Base-by-base conservation (phyloP, 352 stramenopile genomes). In the Globisporangium apiculatum region DNA sequence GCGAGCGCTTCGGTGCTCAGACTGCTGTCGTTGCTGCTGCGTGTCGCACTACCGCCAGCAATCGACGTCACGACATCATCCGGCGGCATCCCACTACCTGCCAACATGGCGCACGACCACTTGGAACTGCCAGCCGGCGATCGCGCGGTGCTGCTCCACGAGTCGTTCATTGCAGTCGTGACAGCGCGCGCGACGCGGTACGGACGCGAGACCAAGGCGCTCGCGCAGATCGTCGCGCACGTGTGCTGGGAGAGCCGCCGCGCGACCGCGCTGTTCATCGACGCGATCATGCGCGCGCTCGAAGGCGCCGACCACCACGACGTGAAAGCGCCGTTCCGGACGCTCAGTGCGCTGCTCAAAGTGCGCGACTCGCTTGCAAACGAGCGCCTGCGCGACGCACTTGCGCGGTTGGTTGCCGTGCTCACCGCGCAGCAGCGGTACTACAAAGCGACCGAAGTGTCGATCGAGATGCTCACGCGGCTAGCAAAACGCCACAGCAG, bases 281-380 rank as follows among this genome's bases (percentile, higher is more conserved):
- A 89, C 43, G 75, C 63, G 17, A 81, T 95, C 56, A 74, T 87
- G 55, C 65, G 79, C 40, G 84, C 80, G n/a, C 84, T 96, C 12
- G 78, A 94, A 58, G 62, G 66, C 36, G 76, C 91, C 53, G 84
- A 96, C 57, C 80, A 94, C 55, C 79, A 94, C 37, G 83, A 94
- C 47, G 72, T 96, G 50, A 96, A 96, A 50, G 68, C 84, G n/a
- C 94, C 88, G 48, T 94, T 96, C 58, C 86, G 86, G 11, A 89
- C 83, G n/a, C 57, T 96, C 6, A 90, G 87, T 42, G 76, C 83
- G 53, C 55, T 95, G 10, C 62, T 94, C 17, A 92, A 91, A 59
- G 72, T 93, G 36, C 75, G 79, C 12, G 84, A 94, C 64, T 86
- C 76, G 10, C 65, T 94, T 7, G 66, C 77, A 10, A 51, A 37